Evolutionary conservation across 225 moss, liverwort and hornwort species (phyloP).

Genomic region (Pseudisothecium myosuroides): DNA sequence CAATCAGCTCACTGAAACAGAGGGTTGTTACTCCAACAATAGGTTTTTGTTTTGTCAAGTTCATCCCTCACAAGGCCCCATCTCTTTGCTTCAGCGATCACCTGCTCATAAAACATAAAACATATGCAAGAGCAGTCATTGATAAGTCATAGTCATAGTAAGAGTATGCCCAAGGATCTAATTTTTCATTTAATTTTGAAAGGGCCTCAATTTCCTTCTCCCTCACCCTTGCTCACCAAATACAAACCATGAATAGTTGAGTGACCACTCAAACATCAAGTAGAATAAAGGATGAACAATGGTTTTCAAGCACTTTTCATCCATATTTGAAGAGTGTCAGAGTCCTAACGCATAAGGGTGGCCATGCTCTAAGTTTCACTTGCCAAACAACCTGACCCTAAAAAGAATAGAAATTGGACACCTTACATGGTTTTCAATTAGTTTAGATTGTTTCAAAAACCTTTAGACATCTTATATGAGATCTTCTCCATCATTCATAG

Average conservation of each 20-base stretch:
- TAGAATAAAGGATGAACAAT: accelerated
- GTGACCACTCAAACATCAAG: background rate
- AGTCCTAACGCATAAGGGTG: background rate
- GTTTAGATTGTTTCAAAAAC: background rate
- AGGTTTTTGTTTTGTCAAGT: conserved; percentile 25
- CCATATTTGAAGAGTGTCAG: background rate
- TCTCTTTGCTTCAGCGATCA: conserved; percentile 22
- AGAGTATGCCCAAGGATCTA: background rate
- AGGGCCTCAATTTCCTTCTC: background rate
- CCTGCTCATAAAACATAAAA: conserved; percentile 15
- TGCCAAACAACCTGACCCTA: accelerated
- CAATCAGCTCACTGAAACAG: conserved; percentile 35
- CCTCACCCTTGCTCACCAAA: background rate
- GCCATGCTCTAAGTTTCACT: background rate
- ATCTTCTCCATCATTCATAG: background rate
- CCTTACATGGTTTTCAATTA: too few relatives aligned
- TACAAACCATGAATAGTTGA: accelerated
- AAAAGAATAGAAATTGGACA: background rate
- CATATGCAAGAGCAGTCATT: background rate
- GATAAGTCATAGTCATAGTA: background rate
- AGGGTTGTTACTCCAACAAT: conserved; percentile 39
- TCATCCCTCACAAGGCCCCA: conserved; percentile 17
- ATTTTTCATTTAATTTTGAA: background rate
- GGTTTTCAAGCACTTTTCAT: background rate
- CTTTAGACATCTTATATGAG: too few relatives aligned